phyloP scores from a whole-genome alignment of 2,329 filamentous ascomycete species.

The Fusarium compactum region DNA sequence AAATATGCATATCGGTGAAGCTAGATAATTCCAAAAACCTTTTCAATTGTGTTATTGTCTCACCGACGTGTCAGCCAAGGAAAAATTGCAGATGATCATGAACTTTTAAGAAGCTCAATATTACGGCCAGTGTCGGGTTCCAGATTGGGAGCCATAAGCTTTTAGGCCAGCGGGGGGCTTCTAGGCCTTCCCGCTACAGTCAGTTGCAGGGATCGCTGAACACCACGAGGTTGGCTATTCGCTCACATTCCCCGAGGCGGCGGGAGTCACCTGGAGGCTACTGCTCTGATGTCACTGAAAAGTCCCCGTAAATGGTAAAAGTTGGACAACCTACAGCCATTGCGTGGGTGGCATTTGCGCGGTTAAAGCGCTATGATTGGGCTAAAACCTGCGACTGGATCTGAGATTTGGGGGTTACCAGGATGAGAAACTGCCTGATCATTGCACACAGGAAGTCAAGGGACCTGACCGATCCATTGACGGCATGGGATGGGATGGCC shows the following conservation, averaged over 20 bases:
- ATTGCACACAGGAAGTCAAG: slow-evolving; percentile 32
- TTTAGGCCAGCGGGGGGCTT: background rate
- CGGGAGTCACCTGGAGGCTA: slow-evolving; percentile 29
- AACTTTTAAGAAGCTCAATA: slow-evolving; percentile 9
- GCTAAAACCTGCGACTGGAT: slow-evolving; percentile 17
- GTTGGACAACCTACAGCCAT: background rate
- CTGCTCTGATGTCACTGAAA: slow-evolving; percentile 37
- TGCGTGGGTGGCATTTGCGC: slow-evolving; percentile 20
- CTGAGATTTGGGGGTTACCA: slow-evolving; percentile 27
- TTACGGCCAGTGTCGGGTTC: slow-evolving; percentile 39
- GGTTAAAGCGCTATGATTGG: slow-evolving; percentile 23
- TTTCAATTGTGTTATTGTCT: slow-evolving; percentile 12
- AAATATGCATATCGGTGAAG: background rate
- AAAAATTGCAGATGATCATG: slow-evolving; percentile 23
- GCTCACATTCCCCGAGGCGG: slow-evolving; percentile 24
- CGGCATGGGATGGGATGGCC: slow-evolving; percentile 11
- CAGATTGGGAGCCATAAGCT: background rate
- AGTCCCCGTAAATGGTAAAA: slow-evolving; percentile 14
- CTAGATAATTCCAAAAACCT: background rate
- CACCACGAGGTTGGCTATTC: slow-evolving; percentile 38
- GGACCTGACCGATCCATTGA: slow-evolving; percentile 30
- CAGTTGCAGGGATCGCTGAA: slow-evolving; percentile 34
- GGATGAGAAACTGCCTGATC: slow-evolving; percentile 37
- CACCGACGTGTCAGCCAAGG: slow-evolving; percentile 16
- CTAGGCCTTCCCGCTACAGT: background rate